A percentile compares a stretch with the other conserved stretches of the same genome.
These are phyloP conservation scores for Backusella macrospora DNA, from an alignment of 192 early-diverging fungal species.

Conservation along the genomic window DNA sequence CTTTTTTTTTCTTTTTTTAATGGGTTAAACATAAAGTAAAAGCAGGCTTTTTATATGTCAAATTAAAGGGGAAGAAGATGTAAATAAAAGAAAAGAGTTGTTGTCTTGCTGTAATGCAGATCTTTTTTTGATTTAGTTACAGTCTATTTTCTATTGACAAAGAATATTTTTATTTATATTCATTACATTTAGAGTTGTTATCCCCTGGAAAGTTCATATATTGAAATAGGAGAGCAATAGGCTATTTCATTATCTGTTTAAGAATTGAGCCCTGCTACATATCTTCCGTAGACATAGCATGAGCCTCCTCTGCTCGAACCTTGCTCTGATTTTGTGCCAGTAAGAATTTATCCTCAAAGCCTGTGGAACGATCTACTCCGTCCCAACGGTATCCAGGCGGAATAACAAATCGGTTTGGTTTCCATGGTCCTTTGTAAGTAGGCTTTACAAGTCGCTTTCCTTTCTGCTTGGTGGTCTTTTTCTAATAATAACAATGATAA, in stretches of 20 bases:
- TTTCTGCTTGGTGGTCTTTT: slow-evolving; percentile 44
- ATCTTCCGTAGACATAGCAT: slow-evolving; percentile 64
- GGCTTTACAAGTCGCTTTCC: slow-evolving; percentile 42
- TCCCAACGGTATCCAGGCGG: slow-evolving; percentile 71
- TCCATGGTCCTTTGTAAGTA: slow-evolving; percentile 62
- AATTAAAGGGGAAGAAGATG: background rate
- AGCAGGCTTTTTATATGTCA: slow-evolving; percentile 14
- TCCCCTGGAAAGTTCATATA: background rate
- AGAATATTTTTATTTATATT: slow-evolving; percentile 10
- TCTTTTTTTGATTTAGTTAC: slow-evolving; percentile 18
- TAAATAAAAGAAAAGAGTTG: slow-evolving; percentile 1
- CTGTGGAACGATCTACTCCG: slow-evolving; percentile 68
- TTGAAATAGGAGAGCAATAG: background rate
- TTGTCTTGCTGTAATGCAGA: slow-evolving; percentile 22
- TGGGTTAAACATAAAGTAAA: background rate
- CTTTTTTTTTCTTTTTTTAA: background rate
- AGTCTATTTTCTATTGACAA: background rate
- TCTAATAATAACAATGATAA: slow-evolving; percentile 12
- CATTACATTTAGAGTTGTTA: slow-evolving; percentile 16
- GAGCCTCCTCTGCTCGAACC: slow-evolving; percentile 48
- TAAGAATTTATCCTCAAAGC: slow-evolving; percentile 59
- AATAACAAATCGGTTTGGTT: slow-evolving; percentile 68
- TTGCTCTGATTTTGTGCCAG: slow-evolving; percentile 36
- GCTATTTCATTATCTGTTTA: background rate
- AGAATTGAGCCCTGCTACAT: slow-evolving; percentile 46